Percentiles rank a stretch among this genome's conserved stretches.
These are phyloP conservation scores for Eleusine coracana DNA, from an alignment of 176 grass and related monocot species.

Conservation along the genomic window DNA sequence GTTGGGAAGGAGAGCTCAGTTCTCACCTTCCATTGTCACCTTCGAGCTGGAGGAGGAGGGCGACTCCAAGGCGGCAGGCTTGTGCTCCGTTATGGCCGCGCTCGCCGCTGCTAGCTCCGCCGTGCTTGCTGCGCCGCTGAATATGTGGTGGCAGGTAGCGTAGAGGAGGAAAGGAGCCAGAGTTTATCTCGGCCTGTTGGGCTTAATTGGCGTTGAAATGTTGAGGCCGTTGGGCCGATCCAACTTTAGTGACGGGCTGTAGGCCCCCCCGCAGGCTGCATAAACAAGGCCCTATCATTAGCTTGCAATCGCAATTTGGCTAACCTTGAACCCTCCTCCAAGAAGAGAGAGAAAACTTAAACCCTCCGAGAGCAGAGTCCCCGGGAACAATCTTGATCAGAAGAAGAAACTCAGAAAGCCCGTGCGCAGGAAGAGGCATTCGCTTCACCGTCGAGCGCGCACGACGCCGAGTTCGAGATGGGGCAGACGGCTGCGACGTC, in stretches of 20 bases:
- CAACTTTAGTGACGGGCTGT: too few species aligned
- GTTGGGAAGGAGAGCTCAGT: background rate
- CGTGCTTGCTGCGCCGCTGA: too few species aligned
- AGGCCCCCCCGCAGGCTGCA: background rate
- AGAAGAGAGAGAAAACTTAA: background rate
- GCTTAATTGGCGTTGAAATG: background rate
- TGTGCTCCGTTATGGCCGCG: too few species aligned
- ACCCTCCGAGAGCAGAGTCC: background rate
- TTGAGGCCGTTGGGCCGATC: too few species aligned
- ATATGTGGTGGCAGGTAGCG: too few species aligned
- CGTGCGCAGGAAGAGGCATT: background rate
- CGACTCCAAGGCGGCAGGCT: too few species aligned
- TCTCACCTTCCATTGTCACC: background rate
- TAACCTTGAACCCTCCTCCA: constrained; percentile 1
- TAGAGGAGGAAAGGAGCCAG: too few species aligned
- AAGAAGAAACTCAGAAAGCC: background rate
- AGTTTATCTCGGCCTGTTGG: background rate
- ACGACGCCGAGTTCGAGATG: constrained; percentile 24
- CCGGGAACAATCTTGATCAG: background rate
- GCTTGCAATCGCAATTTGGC: background rate
- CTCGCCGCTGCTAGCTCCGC: too few species aligned
- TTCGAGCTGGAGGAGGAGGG: background rate
- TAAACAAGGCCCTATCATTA: background rate
- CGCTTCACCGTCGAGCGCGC: background rate
- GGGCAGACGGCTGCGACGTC: background rate